phyloP scores from a whole-genome alignment of 192 early-diverging fungal species.

The Coemansia sp. region DNA sequence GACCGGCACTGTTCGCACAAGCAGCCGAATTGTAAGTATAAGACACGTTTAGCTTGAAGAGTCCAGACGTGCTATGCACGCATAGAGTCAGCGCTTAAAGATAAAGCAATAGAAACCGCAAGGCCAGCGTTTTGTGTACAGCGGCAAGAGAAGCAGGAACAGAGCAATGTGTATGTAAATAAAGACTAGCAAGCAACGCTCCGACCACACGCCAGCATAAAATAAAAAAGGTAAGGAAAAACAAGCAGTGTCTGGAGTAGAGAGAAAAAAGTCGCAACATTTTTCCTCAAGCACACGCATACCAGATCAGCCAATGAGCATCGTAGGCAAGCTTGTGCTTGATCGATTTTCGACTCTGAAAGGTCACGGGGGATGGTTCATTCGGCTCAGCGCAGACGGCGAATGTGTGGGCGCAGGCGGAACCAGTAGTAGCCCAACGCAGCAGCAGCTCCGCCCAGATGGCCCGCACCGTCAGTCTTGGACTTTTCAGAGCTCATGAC shows the following conservation, averaged over 20 bases:
- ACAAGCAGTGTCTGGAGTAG: background rate
- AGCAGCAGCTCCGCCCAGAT: slow-evolving; percentile 52
- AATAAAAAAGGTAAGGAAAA: background rate
- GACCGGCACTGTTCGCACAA: background rate
- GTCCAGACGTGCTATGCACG: background rate
- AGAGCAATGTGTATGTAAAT: background rate
- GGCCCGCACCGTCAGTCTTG: slow-evolving; percentile 50
- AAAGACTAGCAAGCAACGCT: background rate
- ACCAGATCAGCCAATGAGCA: slow-evolving; percentile 9
- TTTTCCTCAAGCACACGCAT: background rate
- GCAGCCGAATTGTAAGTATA: slow-evolving; percentile 1
- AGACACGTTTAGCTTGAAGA: background rate
- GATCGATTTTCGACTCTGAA: background rate
- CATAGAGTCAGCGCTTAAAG: background rate
- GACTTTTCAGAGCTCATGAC: slow-evolving; percentile 15
- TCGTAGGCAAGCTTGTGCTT: background rate
- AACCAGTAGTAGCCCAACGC: slow-evolving; percentile 56
- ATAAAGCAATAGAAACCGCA: background rate
- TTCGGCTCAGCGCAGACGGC: slow-evolving; percentile 33
- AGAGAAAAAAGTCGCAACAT: slow-evolving; percentile 3
- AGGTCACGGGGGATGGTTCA: background rate
- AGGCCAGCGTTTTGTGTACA: background rate
- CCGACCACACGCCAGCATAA: background rate
- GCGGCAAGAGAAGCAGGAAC: background rate
- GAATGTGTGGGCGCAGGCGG: slow-evolving; percentile 39